Evolutionary conservation across 2,329 filamentous ascomycete genomes (phyloP), one percentile per base, ranked within the genome.

Genomic region (Atkinsonella hypoxylon): DNA sequence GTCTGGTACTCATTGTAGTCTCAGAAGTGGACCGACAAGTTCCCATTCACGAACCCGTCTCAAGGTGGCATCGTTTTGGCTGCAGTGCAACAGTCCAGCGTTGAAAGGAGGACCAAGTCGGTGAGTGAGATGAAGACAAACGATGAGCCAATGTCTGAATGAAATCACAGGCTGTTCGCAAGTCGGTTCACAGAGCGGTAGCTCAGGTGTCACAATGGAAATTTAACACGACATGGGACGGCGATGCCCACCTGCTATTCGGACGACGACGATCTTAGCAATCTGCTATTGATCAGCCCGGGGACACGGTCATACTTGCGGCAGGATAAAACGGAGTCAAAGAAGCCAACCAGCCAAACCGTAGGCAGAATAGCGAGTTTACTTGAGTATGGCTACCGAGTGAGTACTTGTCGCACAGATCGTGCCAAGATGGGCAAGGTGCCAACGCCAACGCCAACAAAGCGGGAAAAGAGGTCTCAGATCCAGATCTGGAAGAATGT

Each of bases 401-500:
- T 11, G 34, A 12, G 11, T 15, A 36, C 15, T 36, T 30, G 47
- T 48, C 40, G 30, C 39, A 48, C 47, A 48, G 39, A 48, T 48
- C 39, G 39, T 31, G 13, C 30, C 47, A 34, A 36, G 30, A 36
- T 20, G 30, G 39, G 30, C 39, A 48, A 34, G 47, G 39, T 15
- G 47, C 15, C 45, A 47, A 47, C 34, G 32, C 32, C 32, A 36
- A 36, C 20, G n/a, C 17, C 45, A 34, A 40, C 47, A 22, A 38
- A 30, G 47, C 26, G 26, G 26, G 26, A 39, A 26, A 43, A 15
- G 17, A 32, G 39, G 47, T 48, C 47, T 48, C 38, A 48, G 47
- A 48, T 48, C 30, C 30, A 43, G 39, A 43, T 43, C 17, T 42
- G 39, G 39, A 48, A 26, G 39, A 39, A 48, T 26, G 47, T 30